These are phyloP conservation scores for Colletotrichum sp. DNA, from an alignment of 2,329 filamentous ascomycete genomes.

Conservation along the genomic window DNA sequence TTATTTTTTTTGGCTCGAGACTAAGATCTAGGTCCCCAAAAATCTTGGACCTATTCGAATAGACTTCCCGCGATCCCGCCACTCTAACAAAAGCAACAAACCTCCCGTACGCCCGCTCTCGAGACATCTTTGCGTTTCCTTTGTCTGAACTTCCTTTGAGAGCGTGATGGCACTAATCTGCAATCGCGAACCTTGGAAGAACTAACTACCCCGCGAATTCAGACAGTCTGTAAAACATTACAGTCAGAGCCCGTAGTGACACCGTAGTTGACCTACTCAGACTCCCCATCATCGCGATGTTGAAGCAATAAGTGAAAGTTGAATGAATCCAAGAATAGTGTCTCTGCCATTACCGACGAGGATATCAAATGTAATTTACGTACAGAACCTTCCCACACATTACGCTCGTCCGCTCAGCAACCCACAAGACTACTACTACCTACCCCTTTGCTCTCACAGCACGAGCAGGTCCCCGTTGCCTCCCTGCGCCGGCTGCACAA, in stretches of 20 bases:
- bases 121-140: background rate
- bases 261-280: background rate
- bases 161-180: background rate
- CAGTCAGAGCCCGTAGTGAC: no score
- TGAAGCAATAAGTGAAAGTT: background rate
- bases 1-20: background rate
- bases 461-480: constrained; percentile 76
- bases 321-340: background rate
- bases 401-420: background rate
- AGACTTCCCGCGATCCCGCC: constrained; percentile 9
- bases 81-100: background rate
- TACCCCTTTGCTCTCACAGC: constrained; percentile 47
- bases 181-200: background rate
- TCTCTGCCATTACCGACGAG: background rate
- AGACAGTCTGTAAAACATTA: background rate
- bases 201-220: background rate
- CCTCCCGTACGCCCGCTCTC: background rate
- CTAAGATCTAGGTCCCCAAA: background rate
- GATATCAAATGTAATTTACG: constrained; percentile 9
- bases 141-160: background rate
- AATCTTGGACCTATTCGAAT: background rate
- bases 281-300: background rate
- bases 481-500: constrained; percentile 72
- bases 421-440: background rate
- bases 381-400: background rate